Evolutionary conservation across 768 basidiomycete species (phyloP).

Genomic region (Sporobolomyces pararoseus): DNA sequence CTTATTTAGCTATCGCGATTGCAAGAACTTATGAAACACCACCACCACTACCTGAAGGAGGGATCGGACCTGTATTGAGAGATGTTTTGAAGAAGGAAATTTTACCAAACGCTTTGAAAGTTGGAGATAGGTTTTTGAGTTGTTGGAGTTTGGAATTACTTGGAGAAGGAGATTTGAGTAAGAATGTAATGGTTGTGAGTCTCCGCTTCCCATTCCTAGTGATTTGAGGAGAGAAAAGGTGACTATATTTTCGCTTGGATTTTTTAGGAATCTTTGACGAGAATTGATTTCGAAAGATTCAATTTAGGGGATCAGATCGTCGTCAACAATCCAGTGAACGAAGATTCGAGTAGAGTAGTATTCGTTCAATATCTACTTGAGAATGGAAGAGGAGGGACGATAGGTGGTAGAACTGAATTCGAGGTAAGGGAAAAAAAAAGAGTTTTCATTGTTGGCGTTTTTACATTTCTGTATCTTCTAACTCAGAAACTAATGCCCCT

Average conservation of each 20-base stretch:
- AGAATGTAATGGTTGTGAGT: conserved; percentile 81
- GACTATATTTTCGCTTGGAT: too few species aligned
- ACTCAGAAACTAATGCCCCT: too few species aligned
- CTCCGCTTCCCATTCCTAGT: too few species aligned
- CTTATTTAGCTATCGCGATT: conserved; percentile 82
- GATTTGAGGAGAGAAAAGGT: too few species aligned
- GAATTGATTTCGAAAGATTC: background rate
- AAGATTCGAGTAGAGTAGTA: conserved; percentile 87
- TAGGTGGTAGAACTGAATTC: conserved; percentile 65
- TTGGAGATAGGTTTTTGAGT: conserved; percentile 87
- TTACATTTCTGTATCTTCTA: too few species aligned
- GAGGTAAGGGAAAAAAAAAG: too few species aligned
- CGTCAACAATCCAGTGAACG: conserved; percentile 73
- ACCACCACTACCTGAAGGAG: conserved; percentile 58
- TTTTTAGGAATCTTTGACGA: too few species aligned
- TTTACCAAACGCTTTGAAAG: conserved; percentile 74
- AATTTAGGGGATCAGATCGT: conserved; percentile 57
- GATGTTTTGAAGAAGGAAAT: conserved; percentile 70
- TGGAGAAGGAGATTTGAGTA: conserved; percentile 78
- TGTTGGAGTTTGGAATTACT: conserved; percentile 97
- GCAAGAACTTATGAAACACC: conserved; percentile 69
- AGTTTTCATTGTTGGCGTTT: too few species aligned
- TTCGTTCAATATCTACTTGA: conserved; percentile 88
- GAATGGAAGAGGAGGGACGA: conserved; percentile 80
- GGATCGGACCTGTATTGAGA: conserved; percentile 67